Evolutionary conservation across 2,329 filamentous ascomycete species (phyloP), one percentile per base, ranked within the genome.

Genomic region (Colletotrichum tabaci): DNA sequence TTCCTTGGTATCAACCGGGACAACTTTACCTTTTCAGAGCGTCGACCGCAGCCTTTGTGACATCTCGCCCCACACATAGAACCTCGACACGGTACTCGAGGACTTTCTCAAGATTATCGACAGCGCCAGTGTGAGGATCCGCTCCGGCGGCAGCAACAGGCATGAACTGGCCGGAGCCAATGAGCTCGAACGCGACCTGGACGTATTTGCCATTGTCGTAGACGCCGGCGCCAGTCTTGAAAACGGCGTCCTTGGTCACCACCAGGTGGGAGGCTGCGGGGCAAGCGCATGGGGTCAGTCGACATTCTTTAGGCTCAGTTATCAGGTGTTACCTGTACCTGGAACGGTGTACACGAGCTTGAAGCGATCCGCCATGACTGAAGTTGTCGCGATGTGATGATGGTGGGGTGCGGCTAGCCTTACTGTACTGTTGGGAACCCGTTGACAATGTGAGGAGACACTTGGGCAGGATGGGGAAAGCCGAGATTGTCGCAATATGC

Each of bases 1-100:
- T 23, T 18, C 18, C 38, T 40, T 49, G 58, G 9, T 30, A 23
- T 13, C 16, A 12, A 35, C 5, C 44, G 30, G 30, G 42, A 46
- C 26, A n/a, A 21, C 44, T 47, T 6, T 72, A 87, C 86, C 80
- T 81, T 74, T 87, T 88, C 79, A 88, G 76, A 9, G 84, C 86
- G 47, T 82, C 81, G 0, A 88, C 86, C 10, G 84, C 86, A 42
- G 81, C 80, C 47, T 78, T 78, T 0, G 79, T 77, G 53, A 83
- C 76, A 9, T 87, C 83, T 66, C 78, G 77, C 0, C 84, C 84
- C 16, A 82, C 72, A 76, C 86, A 87, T 26, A 87, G 74, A 2
- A 83, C 81, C 78, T 88, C 87, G 4, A 85, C 84, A 65, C 80
- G 82, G 47, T 83, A 81, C 74, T 88, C 86, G 5, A 83, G 80